These are phyloP conservation scores for Lentinula novae-zelandiae DNA, from an alignment of 1,284 basidiomycete genomes.

Conservation along the genomic window DNA sequence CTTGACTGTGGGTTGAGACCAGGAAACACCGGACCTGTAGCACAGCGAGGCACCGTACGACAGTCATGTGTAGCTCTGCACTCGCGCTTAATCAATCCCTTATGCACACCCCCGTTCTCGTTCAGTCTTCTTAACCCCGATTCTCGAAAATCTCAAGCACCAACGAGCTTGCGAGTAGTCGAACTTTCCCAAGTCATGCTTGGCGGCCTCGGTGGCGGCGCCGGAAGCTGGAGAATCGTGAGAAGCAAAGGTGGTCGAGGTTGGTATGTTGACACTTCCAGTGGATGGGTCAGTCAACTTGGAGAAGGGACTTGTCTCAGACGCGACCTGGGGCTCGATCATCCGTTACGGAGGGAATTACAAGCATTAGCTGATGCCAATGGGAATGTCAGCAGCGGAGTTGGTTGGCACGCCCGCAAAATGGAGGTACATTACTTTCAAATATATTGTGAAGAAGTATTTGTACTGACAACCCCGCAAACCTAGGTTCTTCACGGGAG, in stretches of 20 bases:
- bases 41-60: conserved; percentile 36
- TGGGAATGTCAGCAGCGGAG: conserved; percentile 84
- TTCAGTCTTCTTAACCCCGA: conserved; percentile 41
- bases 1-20: conserved; percentile 52
- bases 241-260: conserved; percentile 90
- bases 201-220: conserved; percentile 69
- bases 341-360: conserved; percentile 68
- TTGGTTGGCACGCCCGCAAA: conserved; percentile 96
- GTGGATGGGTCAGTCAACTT: conserved; percentile 65
- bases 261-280: conserved; percentile 92
- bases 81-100: conserved; percentile 69
- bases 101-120: conserved; percentile 77
- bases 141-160: conserved; percentile 32
- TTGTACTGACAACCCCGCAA: conserved; percentile 10
- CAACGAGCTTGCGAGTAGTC: conserved; percentile 83
- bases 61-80: conserved; percentile 65
- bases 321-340: conserved; percentile 58
- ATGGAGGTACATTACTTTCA: conserved; percentile 76
- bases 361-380: conserved; percentile 76
- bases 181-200: conserved; percentile 82
- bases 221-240: conserved; percentile 83
- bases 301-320: conserved; percentile 41
- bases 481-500: conserved; percentile 75
- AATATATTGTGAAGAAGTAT: conserved; percentile 1
- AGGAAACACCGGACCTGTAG: conserved; percentile 22